Base-by-base conservation (phyloP, 352 stramenopile species). In the Salisapilia sapeloensis region DNA sequence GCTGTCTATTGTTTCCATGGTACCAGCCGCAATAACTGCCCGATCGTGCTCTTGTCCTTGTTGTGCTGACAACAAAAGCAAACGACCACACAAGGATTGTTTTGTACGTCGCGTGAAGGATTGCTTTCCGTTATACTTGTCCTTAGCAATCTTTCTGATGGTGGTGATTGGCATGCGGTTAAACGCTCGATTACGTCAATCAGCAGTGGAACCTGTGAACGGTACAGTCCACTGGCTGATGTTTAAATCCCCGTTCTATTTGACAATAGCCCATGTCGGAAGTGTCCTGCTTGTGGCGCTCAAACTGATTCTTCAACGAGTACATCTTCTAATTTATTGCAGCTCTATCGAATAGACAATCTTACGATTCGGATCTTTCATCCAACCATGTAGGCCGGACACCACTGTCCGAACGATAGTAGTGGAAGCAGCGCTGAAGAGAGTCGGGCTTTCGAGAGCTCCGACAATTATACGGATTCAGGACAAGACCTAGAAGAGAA, bases 241-340 rank as follows among this genome's bases (percentile, higher is more conserved):
- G 40, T 45, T 85, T 10, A 51, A 56, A 0, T 69, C 65, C 29
- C 65, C 72, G 8, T 79, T 78, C 43, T 80, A 59, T 29, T 38
- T 84, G 23, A 40, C 51, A 2, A 56, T 75, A 26, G 51, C 59
- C 16, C 72, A 87, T 35, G 52, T 78, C 16, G 62, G 56, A 32
- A 78, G 60, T 20, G 35, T 87, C 24, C 24, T 66, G 9, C 50
- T 87, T 10, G 57, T 87, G 3, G 40, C 45, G 22, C 58, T 87
- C 24, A 85, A 87, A 38, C 42, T 77, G 25, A 78, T 87, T 23
- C 42, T 87, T n/a, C 65, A 87, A 24, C 72, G 84, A 35, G 60
- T 70, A 49, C 26, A 50, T 28, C 11, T 26, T 11, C 38, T 2
- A 8, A 23, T 8, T 29, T 25, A 15, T 9, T 14, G n/a, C n/a